Percentiles rank a stretch among this genome's conserved stretches.
Evolutionary conservation across 306 rosid genomes (phyloP).

Genomic region (Malus asiatica): DNA sequence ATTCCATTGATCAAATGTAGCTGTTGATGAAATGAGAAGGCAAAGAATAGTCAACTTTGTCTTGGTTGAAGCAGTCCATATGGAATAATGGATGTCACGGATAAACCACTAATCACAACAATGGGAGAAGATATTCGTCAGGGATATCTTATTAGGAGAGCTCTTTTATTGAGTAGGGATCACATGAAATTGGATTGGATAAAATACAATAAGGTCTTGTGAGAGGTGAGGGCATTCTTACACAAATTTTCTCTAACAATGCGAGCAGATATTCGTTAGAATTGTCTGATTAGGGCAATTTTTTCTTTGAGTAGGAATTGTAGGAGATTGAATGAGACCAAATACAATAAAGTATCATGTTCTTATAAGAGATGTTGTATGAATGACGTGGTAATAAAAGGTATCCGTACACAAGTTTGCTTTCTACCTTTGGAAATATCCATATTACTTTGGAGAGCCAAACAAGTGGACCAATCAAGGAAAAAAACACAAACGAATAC

Average conservation of each 20-base stretch:
- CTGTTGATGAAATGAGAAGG: background rate
- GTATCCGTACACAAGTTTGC: background rate
- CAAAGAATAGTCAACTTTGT: background rate
- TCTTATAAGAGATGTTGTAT: background rate
- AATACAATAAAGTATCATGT: background rate
- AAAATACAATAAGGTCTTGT: background rate
- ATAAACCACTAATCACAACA: background rate
- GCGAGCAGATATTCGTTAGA: too few relatives aligned
- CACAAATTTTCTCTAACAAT: too few relatives aligned
- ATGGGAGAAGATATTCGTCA: background rate
- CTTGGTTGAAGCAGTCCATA: background rate
- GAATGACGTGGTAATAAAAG: background rate
- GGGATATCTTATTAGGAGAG: background rate
- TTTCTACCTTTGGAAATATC: background rate
- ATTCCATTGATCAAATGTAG: background rate
- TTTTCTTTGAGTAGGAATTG: too few relatives aligned
- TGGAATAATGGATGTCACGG: background rate
- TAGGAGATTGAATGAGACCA: background rate
- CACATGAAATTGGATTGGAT: background rate
- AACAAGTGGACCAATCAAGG: constrained; percentile 35
- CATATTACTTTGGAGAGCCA: constrained; percentile 12
- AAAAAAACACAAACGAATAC: background rate
- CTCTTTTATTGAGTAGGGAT: background rate
- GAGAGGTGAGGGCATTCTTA: background rate
- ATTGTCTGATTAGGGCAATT: too few relatives aligned